These are phyloP conservation scores for Backusella tarrabulga DNA, from an alignment of 192 early-diverging fungal genomes.

Conservation along the genomic window DNA sequence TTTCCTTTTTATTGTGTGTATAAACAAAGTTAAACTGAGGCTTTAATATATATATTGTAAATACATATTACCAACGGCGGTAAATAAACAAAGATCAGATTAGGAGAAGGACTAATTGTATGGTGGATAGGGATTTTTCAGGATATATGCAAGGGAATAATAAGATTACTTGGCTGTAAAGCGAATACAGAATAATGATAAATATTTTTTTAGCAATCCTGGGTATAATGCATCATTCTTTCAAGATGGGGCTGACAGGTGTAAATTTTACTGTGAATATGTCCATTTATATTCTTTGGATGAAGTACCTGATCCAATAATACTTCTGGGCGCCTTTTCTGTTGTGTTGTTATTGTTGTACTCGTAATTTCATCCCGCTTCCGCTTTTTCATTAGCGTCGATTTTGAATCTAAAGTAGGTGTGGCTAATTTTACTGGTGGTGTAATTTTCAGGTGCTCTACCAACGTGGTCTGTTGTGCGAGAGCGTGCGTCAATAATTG, in stretches of 20 bases:
- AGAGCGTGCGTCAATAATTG: constrained; percentile 48
- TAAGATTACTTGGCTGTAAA: background rate
- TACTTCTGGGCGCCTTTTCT: background rate
- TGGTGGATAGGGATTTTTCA: background rate
- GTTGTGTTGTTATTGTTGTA: background rate
- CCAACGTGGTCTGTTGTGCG: background rate
- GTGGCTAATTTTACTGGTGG: constrained; percentile 1
- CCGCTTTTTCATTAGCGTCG: background rate
- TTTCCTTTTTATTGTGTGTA: background rate
- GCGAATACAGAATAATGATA: background rate
- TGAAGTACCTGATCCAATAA: background rate
- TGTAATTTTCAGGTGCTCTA: constrained; percentile 2
- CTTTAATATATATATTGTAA: background rate
- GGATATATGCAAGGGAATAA: background rate
- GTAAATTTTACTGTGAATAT: background rate
- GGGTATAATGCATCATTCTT: constrained; percentile 1
- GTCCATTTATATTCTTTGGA: background rate
- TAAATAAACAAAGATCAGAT: background rate
- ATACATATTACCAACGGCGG: background rate
- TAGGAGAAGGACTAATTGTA: background rate
- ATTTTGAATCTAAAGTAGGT: constrained; percentile 1
- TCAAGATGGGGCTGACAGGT: background rate
- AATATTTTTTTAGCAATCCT: background rate
- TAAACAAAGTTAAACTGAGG: background rate
- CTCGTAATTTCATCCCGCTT: background rate